Base-by-base conservation (phyloP, 148 eudicot genomes). In the Dysphania ambrosioides region DNA sequence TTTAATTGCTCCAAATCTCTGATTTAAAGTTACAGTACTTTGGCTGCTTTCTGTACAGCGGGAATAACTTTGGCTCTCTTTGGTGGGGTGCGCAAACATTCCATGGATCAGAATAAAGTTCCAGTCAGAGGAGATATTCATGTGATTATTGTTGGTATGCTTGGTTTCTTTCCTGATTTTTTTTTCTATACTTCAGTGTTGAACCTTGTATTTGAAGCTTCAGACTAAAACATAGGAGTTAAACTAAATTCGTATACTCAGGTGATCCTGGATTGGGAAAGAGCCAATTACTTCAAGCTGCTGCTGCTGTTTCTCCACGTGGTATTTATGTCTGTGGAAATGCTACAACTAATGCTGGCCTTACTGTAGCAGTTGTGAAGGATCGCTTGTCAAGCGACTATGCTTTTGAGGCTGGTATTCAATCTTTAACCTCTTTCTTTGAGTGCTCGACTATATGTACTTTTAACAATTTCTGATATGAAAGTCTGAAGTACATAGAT, bases 261-360 rank as follows among this genome's bases (percentile, higher is more conserved):
- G 98, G 98, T 85, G 98, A 95, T 86, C 98, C 98, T 83, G 99
- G 99, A 72, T 78, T 95, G 80, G 99, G 97, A 27, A 95, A 95
- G 83, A 95, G 97, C 81, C 99, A 95, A 84, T 86, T 95, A 73
- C 93, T 95, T 75, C 97, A 90, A 83, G 97, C 98, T 79, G 93
- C 98, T 72, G 92, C 98, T 69, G 83, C 90, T 63, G 82, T 95
- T 82, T 95, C 98, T 81, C 98, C 98, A 51, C 98, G 98, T 79
- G 98, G 98, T 19, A 90, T 95, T 62, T 95, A 95, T 79, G 94
- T 95, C 44, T 95, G 98, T 82, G 98, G 98, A 51, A 95, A 95
- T 82, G 98, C 90, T 75, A 92, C 98, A 51, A 95, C 98, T 19
- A 95, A 95, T 82, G 98, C 97, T 78, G 98, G 98, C 49, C 96